Conservation (phyloP, 73 alveolate genomes). For the Paramecium pentaurelia region DNA sequence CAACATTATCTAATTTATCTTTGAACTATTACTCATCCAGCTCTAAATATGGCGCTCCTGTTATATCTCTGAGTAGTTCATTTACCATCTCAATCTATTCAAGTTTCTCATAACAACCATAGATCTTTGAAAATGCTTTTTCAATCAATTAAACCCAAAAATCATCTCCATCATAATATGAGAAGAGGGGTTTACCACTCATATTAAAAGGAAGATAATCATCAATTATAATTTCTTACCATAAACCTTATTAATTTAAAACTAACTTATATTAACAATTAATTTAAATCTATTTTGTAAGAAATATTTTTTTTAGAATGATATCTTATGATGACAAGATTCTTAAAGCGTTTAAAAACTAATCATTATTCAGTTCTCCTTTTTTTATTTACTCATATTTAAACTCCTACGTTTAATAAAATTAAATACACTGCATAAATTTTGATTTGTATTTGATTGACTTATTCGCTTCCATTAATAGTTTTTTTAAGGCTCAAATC, state of each 20-base stretch:
- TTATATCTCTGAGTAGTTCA: conserved; percentile 80
- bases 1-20: background rate
- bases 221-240: background rate
- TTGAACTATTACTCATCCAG: conserved; percentile 48
- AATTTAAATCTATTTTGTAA: conserved; percentile 53
- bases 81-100: conserved; percentile 81
- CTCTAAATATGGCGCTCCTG: conserved; percentile 89
- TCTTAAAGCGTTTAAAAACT: conserved; percentile 74
- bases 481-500: background rate
- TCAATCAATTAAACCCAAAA: conserved; percentile 95
- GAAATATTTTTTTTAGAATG: conserved; percentile 62
- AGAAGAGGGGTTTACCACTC: background rate
- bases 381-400: background rate
- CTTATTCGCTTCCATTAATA: background rate
- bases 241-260: background rate
- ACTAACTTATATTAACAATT: background rate
- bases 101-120: conserved; percentile 90
- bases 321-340: conserved; percentile 79
- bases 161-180: conserved; percentile 69
- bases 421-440: background rate
- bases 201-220: background rate
- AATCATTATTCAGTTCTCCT: conserved; percentile 80
- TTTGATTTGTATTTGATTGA: background rate
- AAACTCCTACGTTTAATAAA: background rate
- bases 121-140: conserved; percentile 97